Evolutionary conservation across 768 basidiomycete genomes (phyloP), one percentile per base, ranked within the genome.

Genomic region (Amanita brunnescens): DNA sequence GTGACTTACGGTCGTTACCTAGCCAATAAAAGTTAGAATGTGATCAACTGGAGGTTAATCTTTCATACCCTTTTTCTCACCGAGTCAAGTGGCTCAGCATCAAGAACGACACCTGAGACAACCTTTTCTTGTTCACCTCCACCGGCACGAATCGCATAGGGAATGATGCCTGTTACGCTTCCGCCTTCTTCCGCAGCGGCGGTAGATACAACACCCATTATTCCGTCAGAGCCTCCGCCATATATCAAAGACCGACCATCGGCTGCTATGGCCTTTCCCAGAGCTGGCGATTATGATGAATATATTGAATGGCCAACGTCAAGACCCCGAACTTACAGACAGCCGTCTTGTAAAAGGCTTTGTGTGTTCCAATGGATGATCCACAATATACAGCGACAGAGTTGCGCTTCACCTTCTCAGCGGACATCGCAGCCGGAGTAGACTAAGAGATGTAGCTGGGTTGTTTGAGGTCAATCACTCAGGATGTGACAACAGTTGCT

Each of bases 361-460:
- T 67, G 46, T 76, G 68, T 30, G 69, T 77, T 21, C 92, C 91
- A 0, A 73, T 59, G 0, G 82, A 86, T 0, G 91, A 86, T 6
- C 81, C 93, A 62, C 93, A 95, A 59, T 87, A 92, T 5, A 92
- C 90, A 2, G 86, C 83, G n/a, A 89, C 73, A 5, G 78, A 34
- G n/a, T 75, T 29, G 63, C 53, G 37, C 57, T 53, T 50, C 16
- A 23, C 39, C 57, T 53, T 50, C 16, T 29, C 39, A 14, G 5
- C 6, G 26, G 48, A 2, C 21, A 14, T 41, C 18, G 32, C 26
- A 30, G 26, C n/a, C n/a, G n/a, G n/a, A 23, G 13, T 14, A 14
- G 23, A 12, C 6, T 14, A 38, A n/a, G 37, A 38, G 3, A 18
- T n/a, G 37, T 29, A 16, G 37, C 13, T 1, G 37, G 37, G n/a